phyloP scores from a whole-genome alignment of 2,329 filamentous ascomycete species.

The Sporothrix variecibatus region DNA sequence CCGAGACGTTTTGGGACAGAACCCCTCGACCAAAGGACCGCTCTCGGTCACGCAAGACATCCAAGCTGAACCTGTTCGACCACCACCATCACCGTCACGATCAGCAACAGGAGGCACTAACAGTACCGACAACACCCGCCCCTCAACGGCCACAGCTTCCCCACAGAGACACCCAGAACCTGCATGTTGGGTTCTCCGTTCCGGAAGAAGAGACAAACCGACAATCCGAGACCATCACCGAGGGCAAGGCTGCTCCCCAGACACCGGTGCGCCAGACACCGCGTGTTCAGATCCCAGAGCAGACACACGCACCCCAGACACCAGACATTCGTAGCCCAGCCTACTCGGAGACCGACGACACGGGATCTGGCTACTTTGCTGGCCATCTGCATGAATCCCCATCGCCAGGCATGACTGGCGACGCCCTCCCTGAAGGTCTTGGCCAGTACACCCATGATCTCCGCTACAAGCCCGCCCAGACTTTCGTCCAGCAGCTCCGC shows the following conservation, averaged over 20 bases:
- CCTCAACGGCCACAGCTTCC: slow-evolving; percentile 8
- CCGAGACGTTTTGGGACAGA: slow-evolving; percentile 94
- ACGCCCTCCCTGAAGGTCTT: not conserved
- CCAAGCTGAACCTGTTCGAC: slow-evolving; percentile 17
- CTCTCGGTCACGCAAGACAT: slow-evolving; percentile 9
- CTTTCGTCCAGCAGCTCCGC: slow-evolving; percentile 72
- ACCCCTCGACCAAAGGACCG: slow-evolving; percentile 55
- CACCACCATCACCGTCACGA: not conserved
- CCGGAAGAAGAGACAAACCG: slow-evolving; percentile 27
- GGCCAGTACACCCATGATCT: slow-evolving; percentile 68
- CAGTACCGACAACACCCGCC: not conserved
- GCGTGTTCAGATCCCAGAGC: not conserved
- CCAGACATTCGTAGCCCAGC: not conserved
- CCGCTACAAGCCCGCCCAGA: slow-evolving; percentile 65
- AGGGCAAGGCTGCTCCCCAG: not conserved
- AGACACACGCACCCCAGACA: not conserved
- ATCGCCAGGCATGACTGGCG: not conserved
- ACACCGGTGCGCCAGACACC: not conserved
- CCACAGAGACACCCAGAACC: slow-evolving; percentile 34
- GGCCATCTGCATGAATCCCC: not conserved
- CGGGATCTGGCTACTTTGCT: not conserved
- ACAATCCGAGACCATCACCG: not conserved
- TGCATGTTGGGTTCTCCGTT: slow-evolving; percentile 61
- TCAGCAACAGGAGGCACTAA: not conserved
- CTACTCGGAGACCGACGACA: not conserved